Percentiles rank a stretch among this genome's conserved stretches.
Evolutionary conservation across 2,329 filamentous ascomycete species (phyloP).

Genomic region (Hypoxylon sp.): DNA sequence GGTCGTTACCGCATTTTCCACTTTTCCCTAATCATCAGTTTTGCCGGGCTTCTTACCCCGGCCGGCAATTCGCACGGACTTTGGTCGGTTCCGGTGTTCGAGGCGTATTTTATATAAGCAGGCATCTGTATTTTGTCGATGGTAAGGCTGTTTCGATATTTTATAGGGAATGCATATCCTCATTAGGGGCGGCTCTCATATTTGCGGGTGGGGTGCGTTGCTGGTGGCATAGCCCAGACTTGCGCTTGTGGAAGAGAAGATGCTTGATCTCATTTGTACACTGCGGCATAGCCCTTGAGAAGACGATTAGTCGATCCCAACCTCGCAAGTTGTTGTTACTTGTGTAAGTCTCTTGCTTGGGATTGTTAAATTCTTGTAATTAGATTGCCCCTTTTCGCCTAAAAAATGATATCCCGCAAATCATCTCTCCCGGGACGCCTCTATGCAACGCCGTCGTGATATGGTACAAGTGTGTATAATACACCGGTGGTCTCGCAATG

Average conservation of each 20-base stretch:
- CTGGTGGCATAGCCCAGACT: slow-evolving; percentile 37
- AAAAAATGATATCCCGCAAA: slow-evolving; percentile 51
- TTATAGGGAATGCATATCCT: slow-evolving; percentile 53
- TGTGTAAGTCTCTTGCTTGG: slow-evolving; percentile 28
- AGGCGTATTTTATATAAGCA: slow-evolving; percentile 59
- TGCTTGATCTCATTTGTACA: slow-evolving; percentile 46
- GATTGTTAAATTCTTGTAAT: slow-evolving; percentile 48
- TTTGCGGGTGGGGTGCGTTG: slow-evolving; percentile 46
- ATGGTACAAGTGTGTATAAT: slow-evolving; percentile 21
- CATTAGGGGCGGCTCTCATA: slow-evolving; percentile 47
- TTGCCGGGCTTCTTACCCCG: slow-evolving; percentile 48
- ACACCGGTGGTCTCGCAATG: background rate
- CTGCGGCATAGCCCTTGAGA: slow-evolving; percentile 31
- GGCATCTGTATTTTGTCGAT: slow-evolving; percentile 49
- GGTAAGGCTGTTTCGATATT: slow-evolving; percentile 49
- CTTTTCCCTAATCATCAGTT: slow-evolving; percentile 52
- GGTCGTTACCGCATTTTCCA: slow-evolving; percentile 37
- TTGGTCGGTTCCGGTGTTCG: slow-evolving; percentile 61
- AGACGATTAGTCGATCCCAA: slow-evolving; percentile 26
- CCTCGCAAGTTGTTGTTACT: slow-evolving; percentile 27
- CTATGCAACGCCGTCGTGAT: slow-evolving; percentile 37
- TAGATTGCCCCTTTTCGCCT: slow-evolving; percentile 48
- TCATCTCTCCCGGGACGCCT: slow-evolving; percentile 30
- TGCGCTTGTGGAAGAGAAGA: slow-evolving; percentile 26
- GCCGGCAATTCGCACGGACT: slow-evolving; percentile 56